phyloP scores from a whole-genome alignment of 805 yeast species.

The Lachancea kluyveri region DNA sequence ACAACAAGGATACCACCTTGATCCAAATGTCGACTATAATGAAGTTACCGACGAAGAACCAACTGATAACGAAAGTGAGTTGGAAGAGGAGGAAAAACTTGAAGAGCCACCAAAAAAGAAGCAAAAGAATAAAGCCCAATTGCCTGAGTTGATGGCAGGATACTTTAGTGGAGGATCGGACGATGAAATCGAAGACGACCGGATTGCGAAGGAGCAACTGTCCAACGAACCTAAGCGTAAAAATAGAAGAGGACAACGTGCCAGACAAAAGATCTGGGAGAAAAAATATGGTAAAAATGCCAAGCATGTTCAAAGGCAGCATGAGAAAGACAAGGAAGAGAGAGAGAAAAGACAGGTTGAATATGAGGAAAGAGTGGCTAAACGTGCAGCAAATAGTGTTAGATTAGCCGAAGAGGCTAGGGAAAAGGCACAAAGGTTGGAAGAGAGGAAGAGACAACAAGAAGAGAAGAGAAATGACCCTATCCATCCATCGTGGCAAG shows the following conservation, averaged over 20 bases:
- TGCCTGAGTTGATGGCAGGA: conserved; percentile 75
- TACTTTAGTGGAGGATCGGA: conserved; percentile 83
- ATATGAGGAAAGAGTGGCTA: conserved; percentile 65
- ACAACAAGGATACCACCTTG: conserved; percentile 24
- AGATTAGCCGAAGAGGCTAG: conserved; percentile 30
- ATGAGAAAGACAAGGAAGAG: conserved; percentile 46
- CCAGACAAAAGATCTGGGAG: conserved; percentile 96
- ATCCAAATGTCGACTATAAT: conserved; percentile 35
- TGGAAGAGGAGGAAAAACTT: conserved; percentile 32
- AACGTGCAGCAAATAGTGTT: conserved; percentile 51
- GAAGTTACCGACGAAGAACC: conserved; percentile 64
- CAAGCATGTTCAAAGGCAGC: conserved; percentile 69
- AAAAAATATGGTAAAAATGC: conserved; percentile 78
- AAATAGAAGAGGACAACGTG: conserved; percentile 95
- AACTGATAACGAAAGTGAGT: conserved; percentile 29
- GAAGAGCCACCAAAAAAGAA: conserved; percentile 22
- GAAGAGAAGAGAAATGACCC: conserved; percentile 23
- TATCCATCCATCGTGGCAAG: conserved; percentile 98
- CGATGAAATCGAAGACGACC: conserved; percentile 43
- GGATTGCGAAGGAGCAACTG: conserved; percentile 36
- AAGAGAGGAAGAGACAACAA: conserved; percentile 7
- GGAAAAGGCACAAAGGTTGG: conserved; percentile 36
- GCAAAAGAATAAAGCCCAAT: conserved; percentile 28
- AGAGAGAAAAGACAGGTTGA: conserved; percentile 56
- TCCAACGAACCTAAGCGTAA: conserved; percentile 46